Evolutionary conservation across 148 eudicot genomes (phyloP).

Genomic region (Rhododendron williamsianum): DNA sequence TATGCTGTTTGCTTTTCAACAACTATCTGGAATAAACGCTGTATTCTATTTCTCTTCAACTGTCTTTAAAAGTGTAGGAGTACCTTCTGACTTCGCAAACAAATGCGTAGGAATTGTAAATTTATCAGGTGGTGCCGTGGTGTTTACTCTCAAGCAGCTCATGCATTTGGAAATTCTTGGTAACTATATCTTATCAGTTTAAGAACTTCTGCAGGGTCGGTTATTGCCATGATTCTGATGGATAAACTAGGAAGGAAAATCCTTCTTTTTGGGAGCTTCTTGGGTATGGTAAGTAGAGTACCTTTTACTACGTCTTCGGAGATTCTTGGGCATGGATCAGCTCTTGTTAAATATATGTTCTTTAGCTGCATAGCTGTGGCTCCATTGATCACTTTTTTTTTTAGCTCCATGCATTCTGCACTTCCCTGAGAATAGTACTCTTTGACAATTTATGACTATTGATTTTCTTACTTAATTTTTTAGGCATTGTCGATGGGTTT

Average conservation of each 20-base stretch:
- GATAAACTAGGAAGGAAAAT: slow-evolving; percentile 90
- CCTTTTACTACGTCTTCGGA: not conserved
- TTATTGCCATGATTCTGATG: slow-evolving; percentile 77
- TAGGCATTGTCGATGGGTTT: slow-evolving; percentile 73
- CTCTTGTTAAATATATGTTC: not conserved
- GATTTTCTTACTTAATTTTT: slow-evolving; percentile 7
- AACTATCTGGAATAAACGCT: slow-evolving; percentile 99
- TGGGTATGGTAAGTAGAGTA: slow-evolving; percentile 70
- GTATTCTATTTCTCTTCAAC: slow-evolving; percentile 98
- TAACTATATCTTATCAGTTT: no score
- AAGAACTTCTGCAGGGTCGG: slow-evolving; percentile 50
- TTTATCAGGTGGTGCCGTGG: slow-evolving; percentile 49
- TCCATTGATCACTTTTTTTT: not conserved
- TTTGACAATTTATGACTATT: slow-evolving; percentile 7
- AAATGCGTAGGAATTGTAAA: slow-evolving; percentile 73
- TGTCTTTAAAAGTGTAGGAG: slow-evolving; percentile 97
- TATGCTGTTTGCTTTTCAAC: slow-evolving; percentile 98
- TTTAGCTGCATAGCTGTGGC: not conserved
- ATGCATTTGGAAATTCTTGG: not conserved
- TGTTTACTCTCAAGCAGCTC: slow-evolving; percentile 3
- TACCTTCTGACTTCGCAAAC: slow-evolving; percentile 82
- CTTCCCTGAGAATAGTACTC: not conserved
- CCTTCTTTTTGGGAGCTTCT: slow-evolving; percentile 82
- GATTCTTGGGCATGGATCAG: slow-evolving; percentile 69
- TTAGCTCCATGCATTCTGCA: not conserved